Percentiles rank a stretch among this genome's conserved stretches.
Conservation (phyloP, 768 basidiomycete genomes). For the Lentinula boryana region DNA sequence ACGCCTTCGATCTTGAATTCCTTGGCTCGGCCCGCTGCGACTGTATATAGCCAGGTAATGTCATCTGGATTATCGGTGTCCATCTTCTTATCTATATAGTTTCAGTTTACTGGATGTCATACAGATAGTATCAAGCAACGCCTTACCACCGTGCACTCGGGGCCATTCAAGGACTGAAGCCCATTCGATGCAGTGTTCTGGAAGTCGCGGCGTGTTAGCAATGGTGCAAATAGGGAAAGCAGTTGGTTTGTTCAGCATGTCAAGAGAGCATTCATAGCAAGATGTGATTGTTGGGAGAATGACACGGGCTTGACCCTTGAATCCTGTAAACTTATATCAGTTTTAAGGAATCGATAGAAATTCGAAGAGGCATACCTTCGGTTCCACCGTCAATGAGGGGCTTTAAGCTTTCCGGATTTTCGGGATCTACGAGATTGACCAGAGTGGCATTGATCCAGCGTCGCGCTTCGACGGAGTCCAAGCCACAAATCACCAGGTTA, state of each 20-base stretch:
- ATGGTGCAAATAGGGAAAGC: slow-evolving; percentile 99
- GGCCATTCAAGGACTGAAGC: slow-evolving; percentile 99
- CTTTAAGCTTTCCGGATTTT: slow-evolving; percentile 88
- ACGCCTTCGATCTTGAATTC: slow-evolving; percentile 98
- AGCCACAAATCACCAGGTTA: slow-evolving; percentile 93
- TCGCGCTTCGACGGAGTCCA: slow-evolving; percentile 95
- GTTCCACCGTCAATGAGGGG: slow-evolving; percentile 98
- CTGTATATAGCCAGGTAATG: slow-evolving; percentile 86
- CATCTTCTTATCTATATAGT: slow-evolving; percentile 75
- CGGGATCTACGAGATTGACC: slow-evolving; percentile 90
- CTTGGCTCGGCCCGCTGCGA: slow-evolving; percentile 76
- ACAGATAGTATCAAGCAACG: neutral
- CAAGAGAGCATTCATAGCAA: slow-evolving; percentile 97
- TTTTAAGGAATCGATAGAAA: too few relatives aligned
- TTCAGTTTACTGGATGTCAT: neutral
- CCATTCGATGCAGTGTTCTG: slow-evolving; percentile 99
- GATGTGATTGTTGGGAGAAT: slow-evolving; percentile 93
- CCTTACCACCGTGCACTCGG: slow-evolving; percentile 76
- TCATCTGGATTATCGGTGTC: slow-evolving; percentile 98
- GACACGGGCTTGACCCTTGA: slow-evolving; percentile 97
- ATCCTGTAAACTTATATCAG: slow-evolving; percentile 48
- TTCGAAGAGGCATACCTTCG: slow-evolving; percentile 55
- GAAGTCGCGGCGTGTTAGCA: slow-evolving; percentile 95
- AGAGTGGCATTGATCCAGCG: slow-evolving; percentile 99
- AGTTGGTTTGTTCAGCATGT: slow-evolving; percentile 97